Conservation (phyloP, 106 monocot genomes). For the Dioscorea zingiberensis region DNA sequence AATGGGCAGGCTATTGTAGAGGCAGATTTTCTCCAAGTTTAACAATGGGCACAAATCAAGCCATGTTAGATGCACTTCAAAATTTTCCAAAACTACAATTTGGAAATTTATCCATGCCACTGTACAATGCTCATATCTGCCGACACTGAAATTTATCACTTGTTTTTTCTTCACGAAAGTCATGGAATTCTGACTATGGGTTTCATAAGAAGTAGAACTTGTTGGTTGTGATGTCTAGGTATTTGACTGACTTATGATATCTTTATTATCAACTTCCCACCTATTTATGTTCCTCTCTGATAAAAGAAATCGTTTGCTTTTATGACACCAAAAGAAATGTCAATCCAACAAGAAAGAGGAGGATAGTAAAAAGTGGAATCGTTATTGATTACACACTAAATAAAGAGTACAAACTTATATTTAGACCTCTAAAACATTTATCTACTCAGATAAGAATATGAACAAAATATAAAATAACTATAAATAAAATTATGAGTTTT, state of each 20-base stretch:
- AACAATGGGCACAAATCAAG: constrained; percentile 18
- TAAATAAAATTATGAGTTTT: no score
- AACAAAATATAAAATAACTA: no score
- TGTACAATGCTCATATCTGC: constrained; percentile 59
- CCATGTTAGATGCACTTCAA: constrained; percentile 29
- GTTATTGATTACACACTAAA: no score
- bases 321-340: no score
- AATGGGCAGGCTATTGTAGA: neutral
- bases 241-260: no score
- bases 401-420: no score
- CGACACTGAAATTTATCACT: constrained; percentile 21
- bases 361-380: no score
- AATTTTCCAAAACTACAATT: constrained; percentile 29
- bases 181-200: constrained; percentile 35
- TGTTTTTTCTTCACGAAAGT: constrained; percentile 28
- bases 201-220: constrained; percentile 6
- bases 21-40: constrained; percentile 28
- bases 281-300: neutral
- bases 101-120: constrained; percentile 44
- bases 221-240: neutral
- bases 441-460: no score
- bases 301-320: no score
- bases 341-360: no score
- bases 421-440: no score
- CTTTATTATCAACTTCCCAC: neutral